Evolutionary conservation across 345 rosid species (phyloP).

Genomic region (Eucalyptus leucophloia): DNA sequence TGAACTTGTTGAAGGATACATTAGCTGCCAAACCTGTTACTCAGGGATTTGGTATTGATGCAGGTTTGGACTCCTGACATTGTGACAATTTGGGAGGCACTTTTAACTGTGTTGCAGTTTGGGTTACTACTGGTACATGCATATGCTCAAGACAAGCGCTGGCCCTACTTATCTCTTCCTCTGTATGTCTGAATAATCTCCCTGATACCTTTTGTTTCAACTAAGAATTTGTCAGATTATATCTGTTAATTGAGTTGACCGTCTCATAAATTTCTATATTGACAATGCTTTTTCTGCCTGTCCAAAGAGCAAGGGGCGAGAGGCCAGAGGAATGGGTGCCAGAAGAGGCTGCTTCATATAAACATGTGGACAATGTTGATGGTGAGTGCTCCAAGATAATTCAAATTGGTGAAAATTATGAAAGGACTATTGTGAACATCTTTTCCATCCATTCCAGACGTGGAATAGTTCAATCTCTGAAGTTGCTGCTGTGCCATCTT

Average conservation of each 20-base stretch:
- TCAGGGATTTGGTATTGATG: neutral
- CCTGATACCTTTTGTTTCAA: neutral
- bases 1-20: neutral
- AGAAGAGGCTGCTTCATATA: constrained; percentile 31
- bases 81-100: constrained; percentile 78
- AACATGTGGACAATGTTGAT: constrained; percentile 10
- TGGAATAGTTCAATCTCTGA: constrained; percentile 22
- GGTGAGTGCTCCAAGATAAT: constrained; percentile 26
- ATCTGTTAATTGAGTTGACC: neutral
- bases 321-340: constrained; percentile 99
- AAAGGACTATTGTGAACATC: constrained; percentile 53
- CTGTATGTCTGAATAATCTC: constrained; percentile 24
- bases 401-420: constrained; percentile 29
- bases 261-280: neutral
- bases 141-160: constrained; percentile 92
- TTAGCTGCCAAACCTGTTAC: neutral
- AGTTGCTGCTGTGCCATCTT: neutral
- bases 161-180: constrained; percentile 90
- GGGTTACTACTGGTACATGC: constrained; percentile 68
- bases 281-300: neutral
- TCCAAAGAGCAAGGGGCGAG: constrained; percentile 46
- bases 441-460: constrained; percentile 62
- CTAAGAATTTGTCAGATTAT: neutral
- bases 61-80: constrained; percentile 94
- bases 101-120: constrained; percentile 70